A percentile compares a stretch with the other conserved stretches of the same genome.
These are phyloP conservation scores for Ophiostoma piceae DNA, from an alignment of 2,329 filamentous ascomycete genomes.

Conservation along the genomic window DNA sequence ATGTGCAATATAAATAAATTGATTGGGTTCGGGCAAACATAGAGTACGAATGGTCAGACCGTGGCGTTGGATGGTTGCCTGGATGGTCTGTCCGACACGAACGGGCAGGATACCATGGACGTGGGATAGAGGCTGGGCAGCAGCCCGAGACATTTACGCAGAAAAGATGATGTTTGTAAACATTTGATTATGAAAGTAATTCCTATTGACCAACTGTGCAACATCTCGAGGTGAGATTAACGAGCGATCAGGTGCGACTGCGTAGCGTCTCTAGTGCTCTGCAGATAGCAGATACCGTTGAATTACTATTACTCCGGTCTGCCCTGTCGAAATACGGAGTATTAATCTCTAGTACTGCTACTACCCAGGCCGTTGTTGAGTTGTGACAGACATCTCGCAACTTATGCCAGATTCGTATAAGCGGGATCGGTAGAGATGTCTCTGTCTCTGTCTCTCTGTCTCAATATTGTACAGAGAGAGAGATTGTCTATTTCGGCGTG, in stretches of 20 bases:
- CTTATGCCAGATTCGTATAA: neutral
- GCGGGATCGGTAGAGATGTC: constrained; percentile 2
- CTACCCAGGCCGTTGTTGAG: neutral
- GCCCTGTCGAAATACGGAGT: neutral
- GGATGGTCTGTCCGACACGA: neutral
- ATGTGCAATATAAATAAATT: neutral
- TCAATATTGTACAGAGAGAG: too few relatives aligned
- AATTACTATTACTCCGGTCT: neutral
- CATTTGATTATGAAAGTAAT: too few relatives aligned
- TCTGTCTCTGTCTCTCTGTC: neutral
- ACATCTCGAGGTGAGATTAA: neutral
- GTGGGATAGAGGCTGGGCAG: neutral
- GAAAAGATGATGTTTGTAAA: too few relatives aligned
- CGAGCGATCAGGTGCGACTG: constrained; percentile 3
- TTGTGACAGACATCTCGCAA: constrained; percentile 5
- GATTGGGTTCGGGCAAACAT: neutral
- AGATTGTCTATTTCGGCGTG: constrained; percentile 1
- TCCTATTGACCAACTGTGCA: neutral
- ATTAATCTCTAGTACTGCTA: neutral
- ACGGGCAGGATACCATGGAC: constrained; percentile 14
- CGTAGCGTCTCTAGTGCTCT: neutral
- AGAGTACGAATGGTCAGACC: neutral
- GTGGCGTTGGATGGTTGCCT: neutral
- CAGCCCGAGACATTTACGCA: neutral
- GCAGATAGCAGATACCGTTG: too few relatives aligned